These are phyloP conservation scores for Alternaria hordeiaustralica DNA, from an alignment of 2,329 filamentous ascomycete genomes.

Conservation along the genomic window DNA sequence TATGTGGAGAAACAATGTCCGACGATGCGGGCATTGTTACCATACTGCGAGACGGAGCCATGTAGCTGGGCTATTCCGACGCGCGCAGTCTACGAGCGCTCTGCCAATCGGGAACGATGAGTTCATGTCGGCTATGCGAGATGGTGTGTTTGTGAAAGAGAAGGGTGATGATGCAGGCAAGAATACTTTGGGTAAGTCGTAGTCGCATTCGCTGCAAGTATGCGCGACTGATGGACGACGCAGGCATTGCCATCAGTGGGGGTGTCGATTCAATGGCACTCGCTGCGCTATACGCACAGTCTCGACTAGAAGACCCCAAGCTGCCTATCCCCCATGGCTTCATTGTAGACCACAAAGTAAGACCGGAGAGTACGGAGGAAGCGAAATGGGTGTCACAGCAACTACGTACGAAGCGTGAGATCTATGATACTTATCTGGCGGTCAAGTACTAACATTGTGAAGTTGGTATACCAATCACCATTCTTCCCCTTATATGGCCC, in stretches of 20 bases:
- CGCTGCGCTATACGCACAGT: conserved; percentile 69
- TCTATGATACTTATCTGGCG: neutral
- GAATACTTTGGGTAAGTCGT: conserved; percentile 20
- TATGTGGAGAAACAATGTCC: conserved; percentile 47
- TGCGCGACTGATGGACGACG: conserved; percentile 5
- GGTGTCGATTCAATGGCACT: conserved; percentile 98
- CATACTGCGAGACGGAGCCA: conserved; percentile 19
- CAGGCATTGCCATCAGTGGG: conserved; percentile 80
- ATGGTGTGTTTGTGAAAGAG: conserved; percentile 5
- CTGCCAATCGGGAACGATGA: conserved; percentile 34
- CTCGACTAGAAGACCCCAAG: conserved; percentile 7
- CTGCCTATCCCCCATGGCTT: conserved; percentile 57
- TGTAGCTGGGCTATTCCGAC: conserved; percentile 23
- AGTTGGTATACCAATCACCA: conserved; percentile 41
- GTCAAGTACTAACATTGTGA: conserved; percentile 15
- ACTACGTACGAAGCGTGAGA: conserved; percentile 54
- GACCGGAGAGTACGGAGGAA: conserved; percentile 62
- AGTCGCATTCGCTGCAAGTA: neutral
- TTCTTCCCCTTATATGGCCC: conserved; percentile 50
- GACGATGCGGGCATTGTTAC: conserved; percentile 39
- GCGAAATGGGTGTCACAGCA: conserved; percentile 58
- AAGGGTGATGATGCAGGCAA: neutral
- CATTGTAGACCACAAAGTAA: conserved; percentile 67
- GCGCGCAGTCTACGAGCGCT: conserved; percentile 28
- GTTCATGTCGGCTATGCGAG: conserved; percentile 28